A percentile compares a stretch with the other conserved stretches of the same genome.
Evolutionary conservation across 2,329 filamentous ascomycete genomes (phyloP).

Genomic region (Botrytis aclada): DNA sequence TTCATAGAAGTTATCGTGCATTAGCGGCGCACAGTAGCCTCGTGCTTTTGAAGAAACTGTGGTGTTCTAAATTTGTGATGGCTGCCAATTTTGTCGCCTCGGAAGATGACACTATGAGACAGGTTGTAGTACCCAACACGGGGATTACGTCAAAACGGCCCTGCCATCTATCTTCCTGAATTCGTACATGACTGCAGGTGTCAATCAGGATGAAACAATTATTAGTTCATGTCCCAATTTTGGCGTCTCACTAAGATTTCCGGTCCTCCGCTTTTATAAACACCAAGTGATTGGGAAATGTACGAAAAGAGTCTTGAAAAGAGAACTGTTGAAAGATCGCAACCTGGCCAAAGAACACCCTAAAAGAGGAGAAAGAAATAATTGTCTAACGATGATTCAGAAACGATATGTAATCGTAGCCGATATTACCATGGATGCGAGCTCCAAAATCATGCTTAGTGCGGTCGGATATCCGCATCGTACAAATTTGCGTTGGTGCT

Average conservation of each 20-base stretch:
- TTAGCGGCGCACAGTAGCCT: slow-evolving; percentile 4
- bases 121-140: neutral
- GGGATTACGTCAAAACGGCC: slow-evolving; percentile 10
- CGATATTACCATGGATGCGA: neutral
- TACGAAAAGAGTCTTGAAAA: neutral
- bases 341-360: slow-evolving; percentile 10
- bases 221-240: neutral
- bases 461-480: neutral
- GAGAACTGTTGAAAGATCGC: neutral
- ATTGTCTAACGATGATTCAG: neutral
- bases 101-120: neutral
- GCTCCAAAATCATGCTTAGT: slow-evolving; percentile 2
- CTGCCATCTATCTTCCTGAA: neutral
- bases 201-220: slow-evolving; percentile 19
- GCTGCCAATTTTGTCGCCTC: slow-evolving; percentile 2
- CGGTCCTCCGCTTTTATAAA: neutral
- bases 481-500: neutral
- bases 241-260: slow-evolving; percentile 10
- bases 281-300: neutral
- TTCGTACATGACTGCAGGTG: slow-evolving; percentile 18
- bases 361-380: neutral
- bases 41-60: neutral
- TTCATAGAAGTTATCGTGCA: slow-evolving; percentile 3
- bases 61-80: neutral
- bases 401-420: neutral